Base-by-base conservation (phyloP, 352 stramenopile species). In the Pythium grandisporangium region DNA sequence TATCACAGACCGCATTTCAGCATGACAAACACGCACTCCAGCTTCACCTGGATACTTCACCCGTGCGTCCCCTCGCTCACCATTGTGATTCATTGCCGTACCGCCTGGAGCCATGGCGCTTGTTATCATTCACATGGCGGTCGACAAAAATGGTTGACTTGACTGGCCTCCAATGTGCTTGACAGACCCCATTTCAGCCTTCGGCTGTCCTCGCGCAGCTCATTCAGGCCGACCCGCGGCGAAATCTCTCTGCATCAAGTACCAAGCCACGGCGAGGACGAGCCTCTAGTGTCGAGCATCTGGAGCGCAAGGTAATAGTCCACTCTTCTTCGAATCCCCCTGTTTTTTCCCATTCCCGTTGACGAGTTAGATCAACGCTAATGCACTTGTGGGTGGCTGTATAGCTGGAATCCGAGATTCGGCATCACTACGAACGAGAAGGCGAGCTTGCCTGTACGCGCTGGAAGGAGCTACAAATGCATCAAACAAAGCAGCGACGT, bases 371-470 rank as follows among this genome's bases (percentile, higher is more conserved):
- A 14, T 8, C 6, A 16, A 32, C n/a, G 37, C 33, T 36, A 32
- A 11, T 34, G 17, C 30, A 36, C 22, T 34, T 42, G 26, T 42
- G 17, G 12, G 32, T 42, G 2, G 19, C 14, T 32, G 2, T 43
- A 5, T 29, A 84, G 73, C 51, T 82, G 37, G 66, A 79, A 41
- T 70, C 67, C 7, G 68, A 80, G 41, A 62, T 81, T 26, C 55
- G 63, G 3, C 63, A 83, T 36, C 67, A 80, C 24, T 80, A 71
- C 26, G 67, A 86, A 36, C 42, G 71, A 4, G 57, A 71, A 37
- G 72, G 66, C 22, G 66, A 52, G 7, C 63, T 73, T 36, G 53
- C 66, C 23, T 81, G 66, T 45, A 57, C 39, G 0, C 63, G 61
- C 19, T 80, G 70, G 67, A 84, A 76, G 38, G 46, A 58, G 37